Evolutionary conservation across 2,329 filamentous ascomycete species (phyloP).

Genomic region (Penicillium sp.): DNA sequence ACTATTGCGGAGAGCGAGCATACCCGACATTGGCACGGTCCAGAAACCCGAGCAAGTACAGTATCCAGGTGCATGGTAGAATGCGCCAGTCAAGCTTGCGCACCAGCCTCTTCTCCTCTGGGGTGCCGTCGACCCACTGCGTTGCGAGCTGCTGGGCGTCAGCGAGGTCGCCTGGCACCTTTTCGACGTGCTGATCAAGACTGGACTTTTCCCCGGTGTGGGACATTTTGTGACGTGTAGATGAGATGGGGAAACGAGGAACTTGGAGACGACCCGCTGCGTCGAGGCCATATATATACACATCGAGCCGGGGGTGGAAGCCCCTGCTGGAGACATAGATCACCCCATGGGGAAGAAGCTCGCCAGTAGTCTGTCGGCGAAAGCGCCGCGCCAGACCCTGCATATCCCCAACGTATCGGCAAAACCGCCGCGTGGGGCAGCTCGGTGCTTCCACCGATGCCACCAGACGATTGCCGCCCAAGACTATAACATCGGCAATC

Average conservation of each 20-base stretch:
- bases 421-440: not conserved
- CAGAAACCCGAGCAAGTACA: constrained; percentile 6
- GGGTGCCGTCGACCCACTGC: not conserved
- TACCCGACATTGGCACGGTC: constrained; percentile 10
- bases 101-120: constrained; percentile 4
- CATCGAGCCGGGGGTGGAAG: too few species aligned
- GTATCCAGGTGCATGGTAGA: constrained; percentile 8
- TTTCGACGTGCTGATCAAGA: not conserved
- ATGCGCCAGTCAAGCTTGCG: constrained; percentile 15
- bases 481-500: not conserved
- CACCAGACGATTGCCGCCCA: not conserved
- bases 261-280: too few species aligned
- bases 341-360: too few species aligned
- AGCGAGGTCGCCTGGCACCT: not conserved
- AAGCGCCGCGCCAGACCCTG: too few species aligned
- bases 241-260: too few species aligned
- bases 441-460: not conserved
- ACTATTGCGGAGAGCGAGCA: not conserved
- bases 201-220: not conserved
- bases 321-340: too few species aligned
- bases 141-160: constrained; percentile 1
- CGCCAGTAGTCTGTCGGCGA: too few species aligned
- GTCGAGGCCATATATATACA: too few species aligned
- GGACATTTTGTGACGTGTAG: not conserved
- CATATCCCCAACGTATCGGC: too few species aligned